phyloP scores from a whole-genome alignment of 225 moss, liverwort and hornwort genomes.

The Pleurozium schreberi region DNA sequence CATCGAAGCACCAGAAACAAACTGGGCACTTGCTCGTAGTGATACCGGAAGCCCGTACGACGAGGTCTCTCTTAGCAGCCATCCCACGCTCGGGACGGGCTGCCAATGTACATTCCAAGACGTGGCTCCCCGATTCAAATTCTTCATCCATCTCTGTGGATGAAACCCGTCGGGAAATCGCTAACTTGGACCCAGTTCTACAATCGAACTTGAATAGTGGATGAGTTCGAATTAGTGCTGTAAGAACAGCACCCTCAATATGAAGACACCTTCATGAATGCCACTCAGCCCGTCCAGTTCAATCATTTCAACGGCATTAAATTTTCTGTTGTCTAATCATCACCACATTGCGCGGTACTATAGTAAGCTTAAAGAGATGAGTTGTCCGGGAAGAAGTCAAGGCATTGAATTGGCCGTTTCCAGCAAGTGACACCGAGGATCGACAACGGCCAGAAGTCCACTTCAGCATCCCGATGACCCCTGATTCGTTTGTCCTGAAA shows the following conservation, averaged over 20 bases:
- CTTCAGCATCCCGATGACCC: neutral
- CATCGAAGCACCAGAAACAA: neutral
- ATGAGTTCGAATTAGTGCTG: neutral
- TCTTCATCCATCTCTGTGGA: neutral
- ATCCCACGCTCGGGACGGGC: neutral
- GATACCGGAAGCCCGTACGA: neutral
- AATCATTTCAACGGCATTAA: neutral
- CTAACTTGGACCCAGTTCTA: no score
- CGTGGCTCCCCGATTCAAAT: constrained; percentile 1
- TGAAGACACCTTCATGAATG: neutral
- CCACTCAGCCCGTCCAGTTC: neutral
- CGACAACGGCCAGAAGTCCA: neutral
- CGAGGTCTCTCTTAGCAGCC: neutral
- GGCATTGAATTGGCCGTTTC: neutral
- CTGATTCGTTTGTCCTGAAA: neutral
- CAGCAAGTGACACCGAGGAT: neutral
- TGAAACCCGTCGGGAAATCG: neutral
- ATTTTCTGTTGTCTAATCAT: neutral
- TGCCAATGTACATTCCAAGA: neutral
- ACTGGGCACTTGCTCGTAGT: neutral
- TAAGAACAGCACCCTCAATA: neutral
- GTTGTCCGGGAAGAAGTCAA: neutral
- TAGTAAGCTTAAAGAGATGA: neutral
- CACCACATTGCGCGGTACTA: neutral
- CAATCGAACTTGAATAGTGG: neutral